These are phyloP conservation scores for Clitopilus passeckerianus DNA, from an alignment of 768 basidiomycete species.

Conservation along the genomic window DNA sequence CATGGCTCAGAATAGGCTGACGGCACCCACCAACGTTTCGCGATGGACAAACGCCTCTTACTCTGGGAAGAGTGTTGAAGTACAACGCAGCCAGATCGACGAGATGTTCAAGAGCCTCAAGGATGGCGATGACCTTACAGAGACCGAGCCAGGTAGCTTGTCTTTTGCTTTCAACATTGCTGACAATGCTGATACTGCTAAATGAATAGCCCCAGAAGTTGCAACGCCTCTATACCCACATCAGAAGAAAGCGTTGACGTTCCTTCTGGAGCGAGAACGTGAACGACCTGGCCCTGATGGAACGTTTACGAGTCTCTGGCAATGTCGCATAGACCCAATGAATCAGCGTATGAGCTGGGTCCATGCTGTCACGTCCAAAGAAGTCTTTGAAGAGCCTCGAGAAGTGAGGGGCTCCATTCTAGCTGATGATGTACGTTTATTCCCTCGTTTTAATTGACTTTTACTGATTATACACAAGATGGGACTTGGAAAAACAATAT, in stretches of 20 bases:
- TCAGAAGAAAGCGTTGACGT: slow-evolving; percentile 96
- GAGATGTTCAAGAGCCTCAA: slow-evolving; percentile 88
- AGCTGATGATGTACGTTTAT: slow-evolving; percentile 84
- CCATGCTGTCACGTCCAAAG: slow-evolving; percentile 81
- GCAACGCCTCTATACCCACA: slow-evolving; percentile 91
- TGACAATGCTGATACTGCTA: neutral
- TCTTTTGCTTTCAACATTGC: neutral
- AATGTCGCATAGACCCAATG: slow-evolving; percentile 44
- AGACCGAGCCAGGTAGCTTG: slow-evolving; percentile 77
- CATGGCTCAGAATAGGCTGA: slow-evolving; percentile 33
- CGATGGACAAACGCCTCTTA: slow-evolving; percentile 57
- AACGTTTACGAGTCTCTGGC: slow-evolving; percentile 70
- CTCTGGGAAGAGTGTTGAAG: slow-evolving; percentile 77
- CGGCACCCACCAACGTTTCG: slow-evolving; percentile 25
- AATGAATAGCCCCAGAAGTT: slow-evolving; percentile 52
- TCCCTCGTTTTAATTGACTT: neutral
- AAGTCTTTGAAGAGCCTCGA: slow-evolving; percentile 58
- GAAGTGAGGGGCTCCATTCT: slow-evolving; percentile 87
- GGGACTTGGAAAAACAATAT: slow-evolving; percentile 97
- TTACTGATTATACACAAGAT: slow-evolving; percentile 49
- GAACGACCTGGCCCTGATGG: slow-evolving; percentile 57
- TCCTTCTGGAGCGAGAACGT: slow-evolving; percentile 84
- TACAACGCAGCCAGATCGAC: slow-evolving; percentile 91
- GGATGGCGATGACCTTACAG: slow-evolving; percentile 79
- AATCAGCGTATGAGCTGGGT: slow-evolving; percentile 55